Base-by-base conservation (phyloP, 2,329 filamentous ascomycete species). In the Beauveria brongniartii region DNA sequence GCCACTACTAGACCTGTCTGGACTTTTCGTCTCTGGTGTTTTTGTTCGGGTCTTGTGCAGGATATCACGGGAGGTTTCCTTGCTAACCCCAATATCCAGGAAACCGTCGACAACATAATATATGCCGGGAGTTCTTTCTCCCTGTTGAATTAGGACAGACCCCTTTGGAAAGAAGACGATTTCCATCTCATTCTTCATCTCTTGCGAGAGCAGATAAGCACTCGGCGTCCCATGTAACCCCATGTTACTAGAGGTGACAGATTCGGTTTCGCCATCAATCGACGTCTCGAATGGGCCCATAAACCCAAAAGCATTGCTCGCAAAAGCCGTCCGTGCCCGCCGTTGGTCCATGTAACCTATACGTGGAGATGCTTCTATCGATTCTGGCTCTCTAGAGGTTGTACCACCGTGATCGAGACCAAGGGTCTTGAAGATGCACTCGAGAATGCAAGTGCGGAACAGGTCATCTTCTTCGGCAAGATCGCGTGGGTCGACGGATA, bases 31-130 rank as follows among this genome's bases (percentile, higher is more conserved):
- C 30, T 43, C 51, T 24, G 50, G 43, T 22, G 43, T 24, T 24
- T 55, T 55, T 10, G 51, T 37, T 12, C 41, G 18, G 3, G 73
- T 34, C 70, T 68, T 63, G 26, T 53, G 62, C 26, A 62, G 18
- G 4, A 63, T 54, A 41, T 72, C 72, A 30, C 71, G 73, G 5
- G 69, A 63, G n/a, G 68, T 67, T 24, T 70, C 69, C 2, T 68
- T 67, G 5, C 90, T 87, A n/a, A 95, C 88, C 63, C 91, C 92
- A 48, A 97, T 92, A 69, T 99, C 94, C 41, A 99, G 77, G 68
- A 99, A 99, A 0, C 94, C 94, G 71, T 99, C 94, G 55, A 99
- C 89, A 3, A 99, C 93, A 73, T 99, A 99, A 75, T 99, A 99
- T 0, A 99, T 73, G 0, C 94, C 94, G 0, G 94, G 94, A 67